Conservation (phyloP, 73 alveolate species). For the Paramecium primaurelia region DNA sequence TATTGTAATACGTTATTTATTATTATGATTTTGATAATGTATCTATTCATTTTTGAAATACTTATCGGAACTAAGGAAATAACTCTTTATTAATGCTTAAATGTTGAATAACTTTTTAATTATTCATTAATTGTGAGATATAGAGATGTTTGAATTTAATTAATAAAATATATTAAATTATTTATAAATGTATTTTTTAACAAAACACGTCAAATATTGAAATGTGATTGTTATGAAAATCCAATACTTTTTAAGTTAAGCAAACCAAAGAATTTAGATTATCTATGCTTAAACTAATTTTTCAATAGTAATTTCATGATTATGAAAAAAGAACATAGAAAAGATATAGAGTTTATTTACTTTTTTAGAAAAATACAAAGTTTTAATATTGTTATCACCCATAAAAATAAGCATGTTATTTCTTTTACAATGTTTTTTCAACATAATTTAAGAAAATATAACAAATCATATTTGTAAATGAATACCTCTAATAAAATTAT, state of each 20-base stretch:
- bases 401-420: too few species aligned
- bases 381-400: neutral
- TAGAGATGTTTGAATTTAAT: neutral
- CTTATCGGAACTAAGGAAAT: neutral
- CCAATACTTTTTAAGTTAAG: too few species aligned
- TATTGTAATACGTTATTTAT: neutral
- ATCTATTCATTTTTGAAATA: neutral
- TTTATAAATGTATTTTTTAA: neutral
- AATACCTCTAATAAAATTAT: too few species aligned
- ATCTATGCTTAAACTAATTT: neutral
- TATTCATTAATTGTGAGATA: neutral
- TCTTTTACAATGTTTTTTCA: neutral
- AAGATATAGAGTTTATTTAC: neutral
- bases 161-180: neutral
- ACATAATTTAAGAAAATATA: too few species aligned
- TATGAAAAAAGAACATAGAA: too few species aligned
- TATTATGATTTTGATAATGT: neutral
- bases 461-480: too few species aligned
- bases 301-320: too few species aligned
- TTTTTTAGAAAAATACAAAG: too few species aligned
- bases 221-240: neutral
- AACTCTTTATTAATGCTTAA: neutral
- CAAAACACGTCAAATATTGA: neutral
- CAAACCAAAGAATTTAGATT: too few species aligned
- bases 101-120: neutral